phyloP scores from a whole-genome alignment of 129 eudicot species.

The Flaveria robusta region DNA sequence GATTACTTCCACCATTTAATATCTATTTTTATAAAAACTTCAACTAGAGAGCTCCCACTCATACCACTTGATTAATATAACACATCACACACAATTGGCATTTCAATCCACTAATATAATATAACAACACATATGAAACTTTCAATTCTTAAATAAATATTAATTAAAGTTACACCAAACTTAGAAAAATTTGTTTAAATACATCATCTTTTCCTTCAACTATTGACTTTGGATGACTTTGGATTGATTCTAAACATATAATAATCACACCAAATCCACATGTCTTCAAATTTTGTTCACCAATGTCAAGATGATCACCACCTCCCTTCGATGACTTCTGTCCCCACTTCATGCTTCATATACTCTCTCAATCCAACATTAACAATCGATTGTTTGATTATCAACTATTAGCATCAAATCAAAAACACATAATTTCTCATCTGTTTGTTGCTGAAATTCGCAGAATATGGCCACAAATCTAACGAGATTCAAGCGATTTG shows the following conservation, averaged over 20 bases:
- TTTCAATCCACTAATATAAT: too few species aligned
- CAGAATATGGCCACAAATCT: constrained; percentile 28
- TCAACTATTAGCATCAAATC: background rate
- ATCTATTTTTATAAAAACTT: too few species aligned
- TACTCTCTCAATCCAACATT: background rate
- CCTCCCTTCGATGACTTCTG: background rate
- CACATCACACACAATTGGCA: too few species aligned
- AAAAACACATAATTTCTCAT: background rate
- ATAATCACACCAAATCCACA: background rate
- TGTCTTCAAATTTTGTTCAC: background rate
- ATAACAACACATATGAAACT: too few species aligned
- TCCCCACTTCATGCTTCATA: background rate
- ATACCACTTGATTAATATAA: too few species aligned
- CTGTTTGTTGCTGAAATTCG: background rate
- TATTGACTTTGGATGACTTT: background rate
- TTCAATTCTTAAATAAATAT: too few species aligned
- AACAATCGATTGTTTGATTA: background rate
- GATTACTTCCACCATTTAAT: too few species aligned
- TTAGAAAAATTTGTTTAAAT: background rate
- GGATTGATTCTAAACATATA: background rate
- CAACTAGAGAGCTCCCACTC: too few species aligned
- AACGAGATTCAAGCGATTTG: constrained; percentile 17
- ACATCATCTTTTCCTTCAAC: background rate
- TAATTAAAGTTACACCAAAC: too few species aligned
- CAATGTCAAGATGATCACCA: background rate